Percentiles rank a stretch among this genome's conserved stretches.
Conservation (phyloP, 2,329 filamentous ascomycete genomes). For the Verticillium longisporum region DNA sequence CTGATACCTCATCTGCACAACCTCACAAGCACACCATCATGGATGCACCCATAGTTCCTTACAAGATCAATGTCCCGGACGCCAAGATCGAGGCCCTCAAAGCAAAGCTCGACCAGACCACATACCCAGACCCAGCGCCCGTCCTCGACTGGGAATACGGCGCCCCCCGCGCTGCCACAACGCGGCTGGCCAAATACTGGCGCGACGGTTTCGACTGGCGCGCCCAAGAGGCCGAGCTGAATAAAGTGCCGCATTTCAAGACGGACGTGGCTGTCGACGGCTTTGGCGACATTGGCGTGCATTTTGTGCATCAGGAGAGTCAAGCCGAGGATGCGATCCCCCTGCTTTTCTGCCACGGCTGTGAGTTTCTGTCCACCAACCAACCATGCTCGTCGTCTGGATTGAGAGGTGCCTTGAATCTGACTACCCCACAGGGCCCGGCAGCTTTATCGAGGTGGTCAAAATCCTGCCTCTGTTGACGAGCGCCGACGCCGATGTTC, state of each 20-base stretch:
- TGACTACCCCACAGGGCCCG: slow-evolving; percentile 39
- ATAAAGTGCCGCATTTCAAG: slow-evolving; percentile 50
- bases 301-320: slow-evolving; percentile 56
- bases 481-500: slow-evolving; percentile 23
- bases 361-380: slow-evolving; percentile 21
- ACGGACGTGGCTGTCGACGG: slow-evolving; percentile 45
- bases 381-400: too few species aligned
- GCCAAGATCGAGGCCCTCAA: slow-evolving; percentile 13
- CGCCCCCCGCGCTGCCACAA: slow-evolving; percentile 21
- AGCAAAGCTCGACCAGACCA: slow-evolving; percentile 21
- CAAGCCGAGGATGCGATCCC: slow-evolving; percentile 48
- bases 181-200: slow-evolving; percentile 29
- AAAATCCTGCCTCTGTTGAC: slow-evolving; percentile 50
- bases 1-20: not conserved
- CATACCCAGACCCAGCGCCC: slow-evolving; percentile 20
- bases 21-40: not conserved
- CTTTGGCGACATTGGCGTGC: slow-evolving; percentile 53
- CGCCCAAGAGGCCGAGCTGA: slow-evolving; percentile 48
- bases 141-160: slow-evolving; percentile 26
- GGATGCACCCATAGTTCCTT: slow-evolving; percentile 5
- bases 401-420: too few species aligned
- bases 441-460: slow-evolving; percentile 59
- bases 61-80: not conserved
- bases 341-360: slow-evolving; percentile 62
- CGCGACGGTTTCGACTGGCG: slow-evolving; percentile 55